A percentile compares a stretch with the other conserved stretches of the same genome.
These are phyloP conservation scores for Paramarasmius palmivorus DNA, from an alignment of 1,284 basidiomycete genomes.

Conservation along the genomic window DNA sequence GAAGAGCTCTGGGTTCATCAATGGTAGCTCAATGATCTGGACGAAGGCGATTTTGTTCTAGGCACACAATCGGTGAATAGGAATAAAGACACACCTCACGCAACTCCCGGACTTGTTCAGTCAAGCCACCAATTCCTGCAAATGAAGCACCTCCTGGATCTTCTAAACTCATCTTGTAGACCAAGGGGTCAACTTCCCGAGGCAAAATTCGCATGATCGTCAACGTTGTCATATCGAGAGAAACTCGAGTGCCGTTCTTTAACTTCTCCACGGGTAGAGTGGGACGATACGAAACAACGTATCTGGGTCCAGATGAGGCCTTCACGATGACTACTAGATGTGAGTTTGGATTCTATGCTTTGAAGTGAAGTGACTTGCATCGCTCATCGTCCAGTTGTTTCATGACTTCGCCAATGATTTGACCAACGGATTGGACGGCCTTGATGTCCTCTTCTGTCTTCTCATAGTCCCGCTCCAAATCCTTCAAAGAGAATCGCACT, in stretches of 20 bases:
- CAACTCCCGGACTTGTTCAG: conserved; percentile 95
- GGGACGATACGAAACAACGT: conserved; percentile 98
- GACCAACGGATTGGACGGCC: conserved; percentile 97
- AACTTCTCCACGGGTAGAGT: conserved; percentile 91
- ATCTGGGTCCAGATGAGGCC: conserved; percentile 96
- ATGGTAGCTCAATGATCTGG: conserved; percentile 93
- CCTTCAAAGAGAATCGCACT: conserved; percentile 86
- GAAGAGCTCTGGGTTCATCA: conserved; percentile 96
- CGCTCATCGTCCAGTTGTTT: conserved; percentile 98
- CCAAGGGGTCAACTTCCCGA: conserved; percentile 95
- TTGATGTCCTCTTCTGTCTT: conserved; percentile 99
- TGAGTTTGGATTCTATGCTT: conserved; percentile 7
- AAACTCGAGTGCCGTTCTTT: conserved; percentile 93
- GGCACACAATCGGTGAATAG: not conserved
- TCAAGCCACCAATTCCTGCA: conserved; percentile 95
- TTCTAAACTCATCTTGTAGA: conserved; percentile 99
- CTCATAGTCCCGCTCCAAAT: conserved; percentile 86
- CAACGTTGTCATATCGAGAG: conserved; percentile 98
- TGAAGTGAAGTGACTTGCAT: conserved; percentile 58
- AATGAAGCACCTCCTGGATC: conserved; percentile 96
- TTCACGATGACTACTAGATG: conserved; percentile 89
- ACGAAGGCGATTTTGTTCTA: not conserved
- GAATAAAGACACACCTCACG: conserved; percentile 70
- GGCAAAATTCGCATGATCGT: conserved; percentile 99
- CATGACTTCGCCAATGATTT: conserved; percentile 99